Evolutionary conservation across 192 early-diverging fungal genomes (phyloP).

Genomic region (Gigaspora rosea): DNA sequence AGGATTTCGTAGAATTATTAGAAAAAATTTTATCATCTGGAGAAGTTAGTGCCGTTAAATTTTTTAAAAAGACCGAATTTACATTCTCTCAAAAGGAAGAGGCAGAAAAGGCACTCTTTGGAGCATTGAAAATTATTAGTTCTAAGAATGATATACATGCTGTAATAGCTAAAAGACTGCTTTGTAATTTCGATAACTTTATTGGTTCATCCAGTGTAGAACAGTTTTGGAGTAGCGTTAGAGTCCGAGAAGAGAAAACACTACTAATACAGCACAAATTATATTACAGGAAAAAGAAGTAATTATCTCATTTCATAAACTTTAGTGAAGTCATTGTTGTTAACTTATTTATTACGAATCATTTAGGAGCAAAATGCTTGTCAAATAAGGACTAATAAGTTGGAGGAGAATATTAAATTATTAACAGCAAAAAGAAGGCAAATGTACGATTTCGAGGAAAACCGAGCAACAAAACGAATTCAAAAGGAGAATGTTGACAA

Average conservation of each 20-base stretch:
- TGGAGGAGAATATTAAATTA: constrained; percentile 22
- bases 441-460: constrained; percentile 11
- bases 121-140: constrained; percentile 13
- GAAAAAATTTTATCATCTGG: constrained; percentile 25
- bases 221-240: constrained; percentile 17
- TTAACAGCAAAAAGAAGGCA: constrained; percentile 23
- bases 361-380: constrained; percentile 32
- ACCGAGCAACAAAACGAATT: no score
- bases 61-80: constrained; percentile 29
- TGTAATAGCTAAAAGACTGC: constrained; percentile 25
- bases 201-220: not conserved
- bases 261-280: constrained; percentile 29
- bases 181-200: no score
- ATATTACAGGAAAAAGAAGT: constrained; percentile 32
- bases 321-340: constrained; percentile 29
- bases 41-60: constrained; percentile 23
- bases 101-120: constrained; percentile 23
- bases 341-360: constrained; percentile 24
- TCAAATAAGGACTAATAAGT: constrained; percentile 27
- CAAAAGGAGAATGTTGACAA: no score
- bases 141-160: constrained; percentile 11
- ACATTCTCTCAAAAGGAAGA: constrained; percentile 6
- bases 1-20: constrained; percentile 24
- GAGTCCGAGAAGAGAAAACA: constrained; percentile 27
- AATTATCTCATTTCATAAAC: constrained; percentile 31